Evolutionary conservation across 352 stramenopile genomes (phyloP).

Genomic region (Phytophthora sp.): DNA sequence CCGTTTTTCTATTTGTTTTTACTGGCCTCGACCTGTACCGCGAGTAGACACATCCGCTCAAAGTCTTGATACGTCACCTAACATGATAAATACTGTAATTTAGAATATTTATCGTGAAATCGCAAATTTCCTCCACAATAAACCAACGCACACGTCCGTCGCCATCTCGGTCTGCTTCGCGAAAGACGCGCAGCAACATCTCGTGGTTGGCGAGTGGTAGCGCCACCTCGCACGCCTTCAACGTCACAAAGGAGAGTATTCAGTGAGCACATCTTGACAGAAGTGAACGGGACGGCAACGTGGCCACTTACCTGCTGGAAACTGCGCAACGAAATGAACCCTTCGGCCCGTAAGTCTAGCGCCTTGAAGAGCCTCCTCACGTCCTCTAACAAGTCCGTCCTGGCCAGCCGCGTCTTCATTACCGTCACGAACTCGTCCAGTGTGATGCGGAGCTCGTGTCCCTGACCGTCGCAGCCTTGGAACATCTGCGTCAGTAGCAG

Average conservation of each 20-base stretch:
- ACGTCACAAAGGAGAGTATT: background rate
- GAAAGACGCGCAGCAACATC: conserved; percentile 46
- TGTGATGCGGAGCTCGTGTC: conserved; percentile 32
- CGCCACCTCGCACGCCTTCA: conserved; percentile 44
- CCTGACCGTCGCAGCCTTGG: conserved; percentile 3
- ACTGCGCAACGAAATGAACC: conserved; percentile 68
- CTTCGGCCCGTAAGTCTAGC: conserved; percentile 59
- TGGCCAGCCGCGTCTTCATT: conserved; percentile 44
- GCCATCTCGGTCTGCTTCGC: conserved; percentile 60
- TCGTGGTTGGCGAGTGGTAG: conserved; percentile 47
- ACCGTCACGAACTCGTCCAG: conserved; percentile 37
- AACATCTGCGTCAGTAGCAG: conserved; percentile 74
- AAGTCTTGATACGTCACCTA: conserved; percentile 73
- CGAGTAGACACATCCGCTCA: conserved; percentile 62
- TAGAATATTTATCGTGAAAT: background rate
- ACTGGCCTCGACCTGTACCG: conserved; percentile 37
- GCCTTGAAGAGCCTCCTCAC: conserved; percentile 70
- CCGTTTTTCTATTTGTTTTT: conserved; percentile 40
- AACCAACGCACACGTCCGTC: conserved; percentile 50
- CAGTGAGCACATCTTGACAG: background rate
- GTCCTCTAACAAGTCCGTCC: conserved; percentile 59
- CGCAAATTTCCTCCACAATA: too few relatives aligned
- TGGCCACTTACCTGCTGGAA: conserved; percentile 44
- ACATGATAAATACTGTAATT: background rate
- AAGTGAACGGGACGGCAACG: background rate